Percentiles rank a stretch among this genome's conserved stretches.
Conservation (phyloP, 2,329 filamentous ascomycete genomes). For the Aspergillus versicolor region DNA sequence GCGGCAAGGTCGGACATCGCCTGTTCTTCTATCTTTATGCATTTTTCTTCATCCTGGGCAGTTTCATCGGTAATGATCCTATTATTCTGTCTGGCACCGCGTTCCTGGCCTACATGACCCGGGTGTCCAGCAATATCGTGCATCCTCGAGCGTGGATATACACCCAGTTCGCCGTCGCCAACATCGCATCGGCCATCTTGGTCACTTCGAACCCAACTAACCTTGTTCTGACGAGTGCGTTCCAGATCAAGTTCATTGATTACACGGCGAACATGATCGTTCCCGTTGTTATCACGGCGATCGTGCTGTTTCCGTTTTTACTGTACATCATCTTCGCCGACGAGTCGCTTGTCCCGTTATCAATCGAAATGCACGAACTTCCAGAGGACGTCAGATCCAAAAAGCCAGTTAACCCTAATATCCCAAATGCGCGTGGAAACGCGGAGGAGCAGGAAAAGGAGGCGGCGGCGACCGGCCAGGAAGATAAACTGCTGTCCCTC, state of each 20-base stretch:
- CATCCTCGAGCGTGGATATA: conserved; percentile 72
- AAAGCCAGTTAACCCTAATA: conserved; percentile 70
- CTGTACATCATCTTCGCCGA: conserved; percentile 68
- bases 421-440: conserved; percentile 56
- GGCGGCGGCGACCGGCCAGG: conserved; percentile 49
- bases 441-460: conserved; percentile 52
- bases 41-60: conserved; percentile 69
- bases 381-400: conserved; percentile 56
- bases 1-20: conserved; percentile 64
- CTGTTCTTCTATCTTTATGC: conserved; percentile 72
- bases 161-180: conserved; percentile 69
- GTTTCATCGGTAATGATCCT: conserved; percentile 72
- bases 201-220: conserved; percentile 79
- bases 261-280: conserved; percentile 79
- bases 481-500: conserved; percentile 59
- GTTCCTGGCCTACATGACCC: conserved; percentile 74
- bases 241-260: conserved; percentile 68
- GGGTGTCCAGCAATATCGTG: conserved; percentile 70
- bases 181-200: conserved; percentile 71
- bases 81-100: conserved; percentile 73
- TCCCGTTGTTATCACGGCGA: conserved; percentile 65
- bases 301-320: conserved; percentile 68
- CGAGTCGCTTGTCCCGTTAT: conserved; percentile 61
- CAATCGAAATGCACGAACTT: conserved; percentile 68
- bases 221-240: conserved; percentile 70